Evolutionary conservation across 805 yeast species (phyloP), one percentile per base, ranked within the genome.

Genomic region (Wickerhamiella dianesei): DNA sequence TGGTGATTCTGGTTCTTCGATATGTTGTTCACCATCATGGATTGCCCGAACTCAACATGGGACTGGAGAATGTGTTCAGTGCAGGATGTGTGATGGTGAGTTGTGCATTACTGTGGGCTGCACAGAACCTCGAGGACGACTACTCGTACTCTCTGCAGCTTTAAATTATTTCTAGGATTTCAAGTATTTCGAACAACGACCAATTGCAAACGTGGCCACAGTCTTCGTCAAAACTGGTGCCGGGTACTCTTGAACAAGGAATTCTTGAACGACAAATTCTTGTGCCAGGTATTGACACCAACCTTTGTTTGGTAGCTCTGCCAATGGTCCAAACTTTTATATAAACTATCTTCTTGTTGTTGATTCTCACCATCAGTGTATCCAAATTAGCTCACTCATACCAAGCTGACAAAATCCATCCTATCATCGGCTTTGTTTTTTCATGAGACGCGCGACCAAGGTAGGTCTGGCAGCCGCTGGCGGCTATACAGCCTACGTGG

Each of bases 51-150:
- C 72, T 89, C 46, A 89, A 92, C 3, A 87, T 92, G 95, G 98
- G 97, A 16, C 74, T 86, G 19, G 79, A 85, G 49, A 89, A 89
- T 64, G 88, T 92, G 37, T 74, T 82, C 19, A 79, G 85, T 41
- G 86, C 88, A 58, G 74, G 76, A 5, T 70, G 81, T 51, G 76
- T 89, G 35, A 82, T 89, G 86, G 66, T 85, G 56, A 86, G 96
- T 68, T 88, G 96, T 64, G 77, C 85, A 42, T 71, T 80, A 6
- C 68, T 92, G 57, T 92, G 98, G 98, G 69, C 89, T 46, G 86
- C 95, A 19, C 97, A 89, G 62, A 92, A 87, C 62, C 80, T 87
- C 49, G 96, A 92, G 63, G 97, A 92, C 60, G 97, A 89, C 64
- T 89, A 88, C 65, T 82, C 94, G 52, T 89, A 92, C 62, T 82